These are phyloP conservation scores for Hypoxylon fragiforme DNA, from an alignment of 495 filamentous ascomycete genomes.

Conservation along the genomic window DNA sequence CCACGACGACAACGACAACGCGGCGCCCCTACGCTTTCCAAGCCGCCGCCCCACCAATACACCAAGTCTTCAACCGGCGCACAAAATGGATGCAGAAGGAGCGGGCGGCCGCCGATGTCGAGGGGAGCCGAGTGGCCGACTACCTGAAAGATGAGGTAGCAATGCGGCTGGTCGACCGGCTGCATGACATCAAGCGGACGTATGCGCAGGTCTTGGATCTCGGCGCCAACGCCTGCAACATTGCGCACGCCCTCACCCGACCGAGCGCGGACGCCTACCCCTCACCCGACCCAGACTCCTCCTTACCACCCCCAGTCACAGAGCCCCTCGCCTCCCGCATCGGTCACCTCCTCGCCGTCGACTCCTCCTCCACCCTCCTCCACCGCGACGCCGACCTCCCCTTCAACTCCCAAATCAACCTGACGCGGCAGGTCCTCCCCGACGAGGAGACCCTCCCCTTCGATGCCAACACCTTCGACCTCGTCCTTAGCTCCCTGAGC, in stretches of 20 bases:
- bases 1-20: not conserved
- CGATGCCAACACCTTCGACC: conserved; percentile 76
- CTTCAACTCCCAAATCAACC: conserved; percentile 72
- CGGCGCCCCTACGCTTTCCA: conserved; percentile 72
- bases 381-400: conserved; percentile 77
- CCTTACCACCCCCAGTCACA: conserved; percentile 52
- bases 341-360: conserved; percentile 72
- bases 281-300: conserved; percentile 59
- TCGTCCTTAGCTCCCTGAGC: conserved; percentile 81
- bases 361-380: conserved; percentile 76
- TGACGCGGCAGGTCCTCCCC: conserved; percentile 71
- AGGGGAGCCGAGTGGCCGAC: conserved; percentile 76
- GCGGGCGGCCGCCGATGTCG: conserved; percentile 71
- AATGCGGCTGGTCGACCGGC: conserved; percentile 77
- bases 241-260: conserved; percentile 76
- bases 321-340: conserved; percentile 70
- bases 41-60: conserved; percentile 70
- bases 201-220: conserved; percentile 88
- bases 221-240: conserved; percentile 93
- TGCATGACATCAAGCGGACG: conserved; percentile 89
- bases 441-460: conserved; percentile 77
- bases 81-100: conserved; percentile 90
- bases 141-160: conserved; percentile 94
- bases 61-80: conserved; percentile 88
- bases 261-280: conserved; percentile 64